Percentiles rank a stretch among this genome's conserved stretches.
These are phyloP conservation scores for Camellia lanceoleosa DNA, from an alignment of 148 eudicot genomes.

Conservation along the genomic window DNA sequence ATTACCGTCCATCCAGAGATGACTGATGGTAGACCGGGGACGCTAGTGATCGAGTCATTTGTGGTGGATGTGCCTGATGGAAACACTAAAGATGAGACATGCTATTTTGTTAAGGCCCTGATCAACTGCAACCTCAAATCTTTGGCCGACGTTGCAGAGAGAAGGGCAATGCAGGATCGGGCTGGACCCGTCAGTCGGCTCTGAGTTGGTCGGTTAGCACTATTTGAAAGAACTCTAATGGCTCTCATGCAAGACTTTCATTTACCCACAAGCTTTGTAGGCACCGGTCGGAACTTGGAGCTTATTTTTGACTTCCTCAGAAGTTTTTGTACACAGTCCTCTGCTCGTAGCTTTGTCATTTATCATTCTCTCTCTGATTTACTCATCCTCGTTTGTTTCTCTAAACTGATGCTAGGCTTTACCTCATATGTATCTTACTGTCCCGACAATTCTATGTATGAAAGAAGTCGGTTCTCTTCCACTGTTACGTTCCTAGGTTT, in stretches of 20 bases:
- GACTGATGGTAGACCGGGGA: conserved; percentile 62
- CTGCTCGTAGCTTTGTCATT: too few species aligned
- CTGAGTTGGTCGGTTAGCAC: background rate
- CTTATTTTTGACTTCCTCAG: too few species aligned
- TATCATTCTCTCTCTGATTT: too few species aligned
- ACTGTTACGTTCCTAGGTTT: too few species aligned
- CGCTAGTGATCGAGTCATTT: conserved; percentile 70
- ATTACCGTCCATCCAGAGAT: conserved; percentile 67
- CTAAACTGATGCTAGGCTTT: too few species aligned
- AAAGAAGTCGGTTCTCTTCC: too few species aligned
- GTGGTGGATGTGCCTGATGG: conserved; percentile 74
- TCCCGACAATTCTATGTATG: too few species aligned
- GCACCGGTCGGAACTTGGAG: too few species aligned
- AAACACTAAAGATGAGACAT: conserved; percentile 71
- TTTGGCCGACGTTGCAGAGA: conserved; percentile 68
- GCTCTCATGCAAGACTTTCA: background rate
- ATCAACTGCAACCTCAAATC: conserved; percentile 82
- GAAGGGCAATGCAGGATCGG: conserved; percentile 41
- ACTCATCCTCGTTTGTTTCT: too few species aligned
- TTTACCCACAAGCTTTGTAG: background rate
- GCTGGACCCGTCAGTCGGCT: background rate
- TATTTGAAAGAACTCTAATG: background rate
- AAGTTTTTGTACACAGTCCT: too few species aligned
- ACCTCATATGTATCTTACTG: too few species aligned
- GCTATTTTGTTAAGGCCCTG: conserved; percentile 66